Percentiles rank a stretch among this genome's conserved stretches.
phyloP scores from a whole-genome alignment of 164 flowering plant species.

The Chloranthus sessilifolius region DNA sequence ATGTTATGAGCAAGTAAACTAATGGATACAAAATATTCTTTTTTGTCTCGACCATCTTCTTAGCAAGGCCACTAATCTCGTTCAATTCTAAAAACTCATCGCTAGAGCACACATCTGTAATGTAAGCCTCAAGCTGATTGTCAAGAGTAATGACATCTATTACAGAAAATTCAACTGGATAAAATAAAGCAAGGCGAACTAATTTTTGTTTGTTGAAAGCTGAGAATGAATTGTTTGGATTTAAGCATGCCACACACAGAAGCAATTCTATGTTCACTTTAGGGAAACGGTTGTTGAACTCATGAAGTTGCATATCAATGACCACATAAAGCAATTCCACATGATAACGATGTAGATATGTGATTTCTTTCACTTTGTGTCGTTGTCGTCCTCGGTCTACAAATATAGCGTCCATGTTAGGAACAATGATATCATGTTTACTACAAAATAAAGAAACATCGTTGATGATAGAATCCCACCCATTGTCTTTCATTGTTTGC shows the following conservation, averaged over 20 bases:
- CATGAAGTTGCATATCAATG: background rate
- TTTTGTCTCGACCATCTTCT: background rate
- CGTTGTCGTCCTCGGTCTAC: background rate
- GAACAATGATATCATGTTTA: background rate
- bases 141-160: background rate
- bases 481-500: background rate
- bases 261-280: background rate
- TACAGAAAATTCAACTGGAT: background rate
- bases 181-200: background rate
- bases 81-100: background rate
- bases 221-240: constrained; percentile 1
- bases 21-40: constrained; percentile 1
- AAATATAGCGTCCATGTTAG: constrained; percentile 3
- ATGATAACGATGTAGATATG: background rate
- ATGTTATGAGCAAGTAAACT: background rate
- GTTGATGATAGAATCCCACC: background rate
- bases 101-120: background rate
- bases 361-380: background rate
- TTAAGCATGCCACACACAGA: too few species aligned
- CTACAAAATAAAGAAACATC: background rate
- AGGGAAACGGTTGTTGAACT: background rate
- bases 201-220: constrained; percentile 1
- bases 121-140: constrained; percentile 1
- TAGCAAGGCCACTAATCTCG: constrained; percentile 1
- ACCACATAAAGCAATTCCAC: background rate